Evolutionary conservation across 108 stramenopile species (phyloP).

Genomic region (Nitzschia palea): DNA sequence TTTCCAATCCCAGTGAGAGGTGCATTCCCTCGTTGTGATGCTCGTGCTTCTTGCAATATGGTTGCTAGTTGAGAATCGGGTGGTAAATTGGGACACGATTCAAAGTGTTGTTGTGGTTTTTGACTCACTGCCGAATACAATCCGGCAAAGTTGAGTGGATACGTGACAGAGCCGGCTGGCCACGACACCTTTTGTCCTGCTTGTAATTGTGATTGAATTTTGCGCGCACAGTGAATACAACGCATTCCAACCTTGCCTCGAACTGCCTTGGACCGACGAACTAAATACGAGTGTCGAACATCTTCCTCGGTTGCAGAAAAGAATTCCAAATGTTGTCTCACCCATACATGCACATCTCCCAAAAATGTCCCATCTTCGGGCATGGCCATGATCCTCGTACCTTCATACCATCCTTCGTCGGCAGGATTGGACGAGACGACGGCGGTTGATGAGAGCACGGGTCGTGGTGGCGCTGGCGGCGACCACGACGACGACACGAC

Average conservation of each 20-base stretch:
- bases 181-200: slow-evolving; percentile 7
- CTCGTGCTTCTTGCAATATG: slow-evolving; percentile 23
- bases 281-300: slow-evolving; percentile 6
- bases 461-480: background rate
- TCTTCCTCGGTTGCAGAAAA: slow-evolving; percentile 45
- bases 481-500: slow-evolving; percentile 2
- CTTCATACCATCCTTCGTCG: slow-evolving; percentile 65
- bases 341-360: slow-evolving; percentile 36
- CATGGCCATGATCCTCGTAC: slow-evolving; percentile 33
- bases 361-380: slow-evolving; percentile 35
- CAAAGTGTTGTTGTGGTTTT: slow-evolving; percentile 57
- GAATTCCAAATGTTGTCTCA: slow-evolving; percentile 45
- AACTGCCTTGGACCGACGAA: slow-evolving; percentile 33
- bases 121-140: slow-evolving; percentile 39
- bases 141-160: slow-evolving; percentile 38
- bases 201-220: background rate
- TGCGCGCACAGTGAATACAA: slow-evolving; percentile 58
- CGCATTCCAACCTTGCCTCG: slow-evolving; percentile 56
- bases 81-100: slow-evolving; percentile 51
- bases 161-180: slow-evolving; percentile 50
- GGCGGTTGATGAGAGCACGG: background rate
- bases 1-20: slow-evolving; percentile 6
- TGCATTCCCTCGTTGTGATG: background rate
- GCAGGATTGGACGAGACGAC: slow-evolving; percentile 5
- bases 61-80: slow-evolving; percentile 10